phyloP scores from a whole-genome alignment of 2,329 filamentous ascomycete genomes.

The Aureobasidium sp. region DNA sequence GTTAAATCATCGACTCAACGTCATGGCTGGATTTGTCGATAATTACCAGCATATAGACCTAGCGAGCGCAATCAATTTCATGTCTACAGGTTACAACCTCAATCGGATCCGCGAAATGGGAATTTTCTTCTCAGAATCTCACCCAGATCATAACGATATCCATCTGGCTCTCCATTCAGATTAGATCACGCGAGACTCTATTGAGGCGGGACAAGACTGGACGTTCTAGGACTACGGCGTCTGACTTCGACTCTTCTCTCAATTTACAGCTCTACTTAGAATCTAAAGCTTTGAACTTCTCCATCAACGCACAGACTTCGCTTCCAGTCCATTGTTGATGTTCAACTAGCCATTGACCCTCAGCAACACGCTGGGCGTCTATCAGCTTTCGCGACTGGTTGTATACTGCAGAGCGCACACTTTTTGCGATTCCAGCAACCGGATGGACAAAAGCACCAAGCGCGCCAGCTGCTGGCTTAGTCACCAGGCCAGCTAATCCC shows the following conservation, averaged over 20 bases:
- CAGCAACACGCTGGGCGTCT: background rate
- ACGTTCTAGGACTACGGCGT: too few relatives aligned
- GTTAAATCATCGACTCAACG: too few relatives aligned
- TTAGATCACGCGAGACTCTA: too few relatives aligned
- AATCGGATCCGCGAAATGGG: too few relatives aligned
- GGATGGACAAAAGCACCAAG: constrained; percentile 37
- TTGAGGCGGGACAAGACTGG: too few relatives aligned
- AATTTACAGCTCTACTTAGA: background rate
- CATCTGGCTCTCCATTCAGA: too few relatives aligned
- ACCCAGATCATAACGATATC: too few relatives aligned
- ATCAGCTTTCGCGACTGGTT: background rate
- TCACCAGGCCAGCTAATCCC: constrained; percentile 76
- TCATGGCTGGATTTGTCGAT: too few relatives aligned
- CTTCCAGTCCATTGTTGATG: background rate
- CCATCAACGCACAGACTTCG: background rate
- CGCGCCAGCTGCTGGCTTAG: constrained; percentile 75
- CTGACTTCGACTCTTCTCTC: background rate
- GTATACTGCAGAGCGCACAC: background rate
- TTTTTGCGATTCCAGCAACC: constrained; percentile 25
- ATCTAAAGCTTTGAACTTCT: background rate
- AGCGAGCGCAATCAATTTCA: too few relatives aligned
- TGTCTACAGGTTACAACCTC: too few relatives aligned
- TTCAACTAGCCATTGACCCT: background rate
- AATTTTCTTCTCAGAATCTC: too few relatives aligned
- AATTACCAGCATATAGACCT: too few relatives aligned